Evolutionary conservation across 2,329 filamentous ascomycete species (phyloP).

Genomic region (Colletotrichum navitas): DNA sequence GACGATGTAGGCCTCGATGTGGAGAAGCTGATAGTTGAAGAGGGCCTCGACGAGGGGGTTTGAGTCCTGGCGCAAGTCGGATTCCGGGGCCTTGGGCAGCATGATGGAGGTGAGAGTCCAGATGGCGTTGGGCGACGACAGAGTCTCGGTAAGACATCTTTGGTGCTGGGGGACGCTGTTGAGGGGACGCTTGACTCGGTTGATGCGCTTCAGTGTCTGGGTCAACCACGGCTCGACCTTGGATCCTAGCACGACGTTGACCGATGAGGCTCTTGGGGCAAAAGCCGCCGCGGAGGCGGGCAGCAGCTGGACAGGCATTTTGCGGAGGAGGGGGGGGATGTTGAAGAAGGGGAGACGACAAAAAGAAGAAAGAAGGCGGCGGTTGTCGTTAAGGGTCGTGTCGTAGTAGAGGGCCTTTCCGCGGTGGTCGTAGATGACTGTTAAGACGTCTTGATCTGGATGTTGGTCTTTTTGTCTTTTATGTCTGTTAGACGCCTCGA

Average conservation of each 20-base stretch:
- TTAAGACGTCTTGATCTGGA: background rate
- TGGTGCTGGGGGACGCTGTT: slow-evolving; percentile 98
- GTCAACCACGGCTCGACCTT: slow-evolving; percentile 98
- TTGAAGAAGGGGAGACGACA: slow-evolving; percentile 28
- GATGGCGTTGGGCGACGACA: slow-evolving; percentile 90
- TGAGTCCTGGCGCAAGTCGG: slow-evolving; percentile 84
- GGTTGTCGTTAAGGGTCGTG: slow-evolving; percentile 28
- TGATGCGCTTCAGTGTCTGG: slow-evolving; percentile 95
- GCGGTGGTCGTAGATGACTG: slow-evolving; percentile 2
- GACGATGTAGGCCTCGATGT: slow-evolving; percentile 97
- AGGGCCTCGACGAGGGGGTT: slow-evolving; percentile 88
- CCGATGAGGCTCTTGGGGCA: slow-evolving; percentile 87
- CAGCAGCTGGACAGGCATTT: slow-evolving; percentile 92
- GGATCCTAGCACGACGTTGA: slow-evolving; percentile 92
- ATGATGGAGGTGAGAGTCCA: slow-evolving; percentile 96
- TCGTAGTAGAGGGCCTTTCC: slow-evolving; percentile 8
- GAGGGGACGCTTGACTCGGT: slow-evolving; percentile 94
- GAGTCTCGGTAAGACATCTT: slow-evolving; percentile 92
- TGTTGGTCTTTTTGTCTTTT: slow-evolving; percentile 8
- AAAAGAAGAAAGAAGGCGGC: slow-evolving; percentile 13
- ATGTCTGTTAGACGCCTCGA: slow-evolving; percentile 9
- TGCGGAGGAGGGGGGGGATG: slow-evolving; percentile 48
- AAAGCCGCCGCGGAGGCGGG: slow-evolving; percentile 97
- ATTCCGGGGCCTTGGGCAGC: slow-evolving; percentile 88
- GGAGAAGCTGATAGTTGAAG: slow-evolving; percentile 92